Conservation (phyloP, 257 asterid species). For the Nicotiana tabacum region DNA sequence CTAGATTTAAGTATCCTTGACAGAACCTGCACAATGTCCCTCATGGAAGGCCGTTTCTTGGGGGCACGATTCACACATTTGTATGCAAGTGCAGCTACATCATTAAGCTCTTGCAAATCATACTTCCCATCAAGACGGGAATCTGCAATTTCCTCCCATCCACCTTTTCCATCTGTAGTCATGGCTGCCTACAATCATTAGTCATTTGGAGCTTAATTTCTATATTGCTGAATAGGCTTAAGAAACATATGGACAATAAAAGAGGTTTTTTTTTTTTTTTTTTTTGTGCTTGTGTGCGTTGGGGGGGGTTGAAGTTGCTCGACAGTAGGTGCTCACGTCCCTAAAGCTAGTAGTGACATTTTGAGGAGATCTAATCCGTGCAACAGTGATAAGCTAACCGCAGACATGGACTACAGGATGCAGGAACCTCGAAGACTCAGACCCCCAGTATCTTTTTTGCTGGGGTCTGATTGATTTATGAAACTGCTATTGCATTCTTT, state of each 20-base stretch:
- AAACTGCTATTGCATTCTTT: background rate
- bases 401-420: background rate
- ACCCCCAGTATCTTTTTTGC: background rate
- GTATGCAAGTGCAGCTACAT: conserved; percentile 73
- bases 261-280: background rate
- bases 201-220: background rate
- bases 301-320: background rate
- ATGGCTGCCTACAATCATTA: conserved; percentile 72
- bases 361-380: background rate
- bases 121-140: conserved; percentile 78
- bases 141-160: conserved; percentile 91
- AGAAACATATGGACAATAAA: background rate
- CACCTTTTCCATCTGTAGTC: conserved; percentile 77
- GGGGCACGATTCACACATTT: conserved; percentile 62
- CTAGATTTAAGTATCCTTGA: conserved; percentile 53
- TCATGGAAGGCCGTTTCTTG: conserved; percentile 72
- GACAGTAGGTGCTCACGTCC: background rate
- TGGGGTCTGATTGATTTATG: background rate
- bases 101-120: conserved; percentile 55
- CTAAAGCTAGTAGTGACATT: background rate
- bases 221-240: background rate
- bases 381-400: background rate
- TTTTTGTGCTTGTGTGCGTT: too few relatives aligned
- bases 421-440: background rate
- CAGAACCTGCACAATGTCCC: conserved; percentile 74